Evolutionary conservation across 805 yeast genomes (phyloP).

Genomic region (Clavispora carvajalis): DNA sequence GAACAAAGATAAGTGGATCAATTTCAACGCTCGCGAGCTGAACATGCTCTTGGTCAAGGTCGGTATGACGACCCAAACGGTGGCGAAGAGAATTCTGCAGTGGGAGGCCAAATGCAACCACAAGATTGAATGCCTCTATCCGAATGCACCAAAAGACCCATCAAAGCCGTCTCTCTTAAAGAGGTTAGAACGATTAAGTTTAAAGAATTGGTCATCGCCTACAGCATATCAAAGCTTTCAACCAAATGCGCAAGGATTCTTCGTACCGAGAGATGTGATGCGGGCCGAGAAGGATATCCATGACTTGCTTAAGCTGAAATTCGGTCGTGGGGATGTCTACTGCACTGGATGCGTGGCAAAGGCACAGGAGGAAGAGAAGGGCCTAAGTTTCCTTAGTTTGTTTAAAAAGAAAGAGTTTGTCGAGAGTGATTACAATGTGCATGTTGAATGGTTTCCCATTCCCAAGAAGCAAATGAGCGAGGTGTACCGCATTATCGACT

Average conservation of each 20-base stretch:
- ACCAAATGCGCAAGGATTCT: conserved; percentile 30
- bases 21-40: conserved; percentile 32
- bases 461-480: conserved; percentile 28
- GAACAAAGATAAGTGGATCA: conserved; percentile 22
- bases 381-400: conserved; percentile 1
- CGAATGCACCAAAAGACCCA: conserved; percentile 14
- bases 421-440: conserved; percentile 27
- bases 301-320: conserved; percentile 25
- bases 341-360: conserved; percentile 41
- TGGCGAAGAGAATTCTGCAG: conserved; percentile 38
- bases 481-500: conserved; percentile 13
- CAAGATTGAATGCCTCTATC: conserved; percentile 35
- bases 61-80: conserved; percentile 49
- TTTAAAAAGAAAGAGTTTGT: conserved; percentile 6
- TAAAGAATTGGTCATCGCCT: neutral
- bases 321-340: conserved; percentile 44
- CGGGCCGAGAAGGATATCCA: conserved; percentile 42
- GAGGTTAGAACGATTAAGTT: conserved; percentile 1
- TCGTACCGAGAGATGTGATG: conserved; percentile 23
- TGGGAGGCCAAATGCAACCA: conserved; percentile 52
- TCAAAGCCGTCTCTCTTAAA: conserved; percentile 2
- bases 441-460: conserved; percentile 54
- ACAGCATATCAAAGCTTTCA: conserved; percentile 15
- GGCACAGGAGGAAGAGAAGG: conserved; percentile 1
- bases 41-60: conserved; percentile 43